Evolutionary conservation across 176 grass and related monocot species (phyloP), one percentile per base, ranked within the genome.

Genomic region (Ensete glaucum): DNA sequence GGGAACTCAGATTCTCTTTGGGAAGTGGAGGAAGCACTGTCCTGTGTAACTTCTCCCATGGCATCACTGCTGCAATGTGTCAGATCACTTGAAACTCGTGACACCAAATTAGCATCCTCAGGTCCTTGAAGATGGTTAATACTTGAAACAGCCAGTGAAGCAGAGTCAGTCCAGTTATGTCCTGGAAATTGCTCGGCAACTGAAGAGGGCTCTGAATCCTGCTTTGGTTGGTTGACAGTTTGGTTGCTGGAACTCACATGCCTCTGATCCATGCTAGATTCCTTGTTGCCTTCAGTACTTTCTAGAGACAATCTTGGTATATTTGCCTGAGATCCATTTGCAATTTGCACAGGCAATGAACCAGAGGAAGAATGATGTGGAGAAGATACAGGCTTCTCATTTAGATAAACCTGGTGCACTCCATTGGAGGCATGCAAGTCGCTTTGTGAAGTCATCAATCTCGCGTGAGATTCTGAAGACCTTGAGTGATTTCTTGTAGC

Each of bases 21-120:
- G 65, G 78, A 43, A 34, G 26, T 53, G 62, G 85, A 88, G 74
- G 79, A 82, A 54, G 23, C 57, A 73, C 16, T 50, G 48, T 84
- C 85, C 73, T 73, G 75, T 56, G 66, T 64, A 77, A 64, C 66
- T 85, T 94, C 87, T 59, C 74, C 85, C 74, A 87, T 86, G 59
- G 63, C 56, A 75, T 79, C 89, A 0, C 85, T 94, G 54, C 81
- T 88, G 67, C 83, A 84, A 49, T 91, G 82, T 64, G 83, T 91
- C 77, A 83, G 73, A 78, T 86, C 76, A 52, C 72, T 84, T 69
- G 80, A 80, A 86, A 81, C 70, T 24, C 64, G 79, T 70, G 81
- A 71, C 12, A 86, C 65, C 23, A 62, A 67, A 82, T 91, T 80
- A 75, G 72, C 72, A 62, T 81, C 83, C 8, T 15, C 55, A 26